A percentile compares a stretch with the other conserved stretches of the same genome.
phyloP scores from a whole-genome alignment of 2,329 filamentous ascomycete genomes.

The Trichoderma atrobrunneum region DNA sequence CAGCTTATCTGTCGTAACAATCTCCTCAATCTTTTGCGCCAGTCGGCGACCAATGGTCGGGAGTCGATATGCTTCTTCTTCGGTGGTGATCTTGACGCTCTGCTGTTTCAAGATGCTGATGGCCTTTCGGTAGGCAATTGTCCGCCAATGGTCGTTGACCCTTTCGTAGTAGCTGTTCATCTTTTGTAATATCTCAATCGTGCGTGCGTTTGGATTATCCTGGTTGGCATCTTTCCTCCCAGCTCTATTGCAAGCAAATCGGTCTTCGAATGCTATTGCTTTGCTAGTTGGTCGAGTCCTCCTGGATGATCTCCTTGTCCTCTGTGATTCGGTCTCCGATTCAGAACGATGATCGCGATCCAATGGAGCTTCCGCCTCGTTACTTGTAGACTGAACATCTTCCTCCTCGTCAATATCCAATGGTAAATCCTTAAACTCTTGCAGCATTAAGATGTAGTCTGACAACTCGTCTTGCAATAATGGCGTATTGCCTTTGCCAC shows the following conservation, averaged over 20 bases:
- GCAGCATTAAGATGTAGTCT: constrained; percentile 61
- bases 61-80: constrained; percentile 64
- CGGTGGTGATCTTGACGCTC: constrained; percentile 60
- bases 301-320: constrained; percentile 21
- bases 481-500: not conserved
- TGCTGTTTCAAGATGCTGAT: constrained; percentile 72
- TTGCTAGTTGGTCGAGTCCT: constrained; percentile 28
- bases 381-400: constrained; percentile 29
- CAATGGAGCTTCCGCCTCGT: constrained; percentile 10
- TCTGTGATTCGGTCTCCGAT: constrained; percentile 25
- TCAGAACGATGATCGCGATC: constrained; percentile 15
- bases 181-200: constrained; percentile 72
- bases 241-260: constrained; percentile 54
- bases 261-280: constrained; percentile 41
- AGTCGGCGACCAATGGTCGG: constrained; percentile 69
- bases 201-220: constrained; percentile 68
- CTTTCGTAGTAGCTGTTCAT: constrained; percentile 77
- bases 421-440: constrained; percentile 57
- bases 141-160: constrained; percentile 74
- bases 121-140: constrained; percentile 71
- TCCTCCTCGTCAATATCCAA: constrained; percentile 51
- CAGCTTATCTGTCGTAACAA: constrained; percentile 70
- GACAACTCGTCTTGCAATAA: constrained; percentile 54
- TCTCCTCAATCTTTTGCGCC: constrained; percentile 86
- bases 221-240: constrained; percentile 43